These are phyloP conservation scores for Picea sitchensis DNA, from an alignment of 75 land plant genomes.

Conservation along the genomic window DNA sequence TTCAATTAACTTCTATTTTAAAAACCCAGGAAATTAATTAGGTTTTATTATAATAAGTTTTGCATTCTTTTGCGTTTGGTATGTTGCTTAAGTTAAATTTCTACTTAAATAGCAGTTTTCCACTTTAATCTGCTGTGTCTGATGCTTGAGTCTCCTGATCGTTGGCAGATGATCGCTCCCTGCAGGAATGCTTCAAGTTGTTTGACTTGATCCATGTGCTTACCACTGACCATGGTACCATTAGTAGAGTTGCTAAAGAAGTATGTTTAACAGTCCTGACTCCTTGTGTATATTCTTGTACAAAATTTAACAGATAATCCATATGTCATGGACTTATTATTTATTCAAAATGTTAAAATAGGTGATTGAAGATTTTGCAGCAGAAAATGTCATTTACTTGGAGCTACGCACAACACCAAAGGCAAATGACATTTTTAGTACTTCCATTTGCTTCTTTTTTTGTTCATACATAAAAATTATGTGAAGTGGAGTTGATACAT, in stretches of 20 bases:
- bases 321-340: slow-evolving; percentile 28
- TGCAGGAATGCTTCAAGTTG: slow-evolving; percentile 84
- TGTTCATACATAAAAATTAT: not conserved
- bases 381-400: slow-evolving; percentile 87
- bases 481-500: not conserved
- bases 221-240: slow-evolving; percentile 83
- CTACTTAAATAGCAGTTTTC: not conserved
- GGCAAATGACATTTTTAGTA: slow-evolving; percentile 30
- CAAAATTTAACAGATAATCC: slow-evolving; percentile 9
- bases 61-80: not conserved
- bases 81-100: not conserved
- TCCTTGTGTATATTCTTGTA: not conserved
- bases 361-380: slow-evolving; percentile 97
- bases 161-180: slow-evolving; percentile 70
- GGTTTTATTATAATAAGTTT: not conserved
- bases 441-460: not conserved
- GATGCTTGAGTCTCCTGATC: not conserved
- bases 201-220: slow-evolving; percentile 85
- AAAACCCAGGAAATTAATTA: not conserved
- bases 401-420: slow-evolving; percentile 98
- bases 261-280: slow-evolving; percentile 29
- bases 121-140: not conserved
- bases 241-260: slow-evolving; percentile 88
- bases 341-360: slow-evolving; percentile 17
- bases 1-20: not conserved